Evolutionary conservation across 352 stramenopile species (phyloP), one percentile per base, ranked within the genome.

Genomic region (Pythium myriotylum): DNA sequence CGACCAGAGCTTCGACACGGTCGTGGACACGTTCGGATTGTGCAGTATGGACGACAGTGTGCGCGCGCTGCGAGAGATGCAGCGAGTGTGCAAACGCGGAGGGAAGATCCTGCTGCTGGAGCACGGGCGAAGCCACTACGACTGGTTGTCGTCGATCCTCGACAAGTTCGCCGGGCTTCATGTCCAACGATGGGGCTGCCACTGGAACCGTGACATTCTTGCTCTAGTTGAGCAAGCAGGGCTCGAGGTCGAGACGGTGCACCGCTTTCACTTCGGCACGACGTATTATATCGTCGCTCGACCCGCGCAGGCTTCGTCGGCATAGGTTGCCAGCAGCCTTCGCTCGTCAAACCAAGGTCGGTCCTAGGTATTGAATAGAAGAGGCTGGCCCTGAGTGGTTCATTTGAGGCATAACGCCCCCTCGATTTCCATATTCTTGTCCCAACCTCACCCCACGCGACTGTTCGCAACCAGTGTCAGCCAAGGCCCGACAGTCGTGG

Each of bases 11-110:
- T 98, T 98, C 74, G 95, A 98, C 73, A 97, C 94, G 3, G 92
- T 98, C 32, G 92, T 98, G 19, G 95, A 98, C 72, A 98, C 96
- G 2, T 99, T 99, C 72, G 95, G 96, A 1, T 77, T 99, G 3
- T 99, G 96, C 69, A 97, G 84, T 50, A 97, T 98, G 77, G 88
- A 98, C 69, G 94, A 99, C 77, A 88, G 92, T 23, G 79, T 96
- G n/a, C 65, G 54, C 5, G 83, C 95, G 33, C 74, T 99, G 29
- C 65, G 75, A 43, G 95, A 99, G 77, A 97, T 99, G 81, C 81
- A 93, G 65, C 79, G 96, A 46, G 94, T 99, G 20, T 98, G 91
- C 73, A 96, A 93, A 72, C 60, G 63, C 10, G 65, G 73, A 19
- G 83, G 75, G 57, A 81, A 91, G 64, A 97, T 99, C 52, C 66